phyloP scores from a whole-genome alignment of 768 basidiomycete genomes.

The Boletus reticulatus region DNA sequence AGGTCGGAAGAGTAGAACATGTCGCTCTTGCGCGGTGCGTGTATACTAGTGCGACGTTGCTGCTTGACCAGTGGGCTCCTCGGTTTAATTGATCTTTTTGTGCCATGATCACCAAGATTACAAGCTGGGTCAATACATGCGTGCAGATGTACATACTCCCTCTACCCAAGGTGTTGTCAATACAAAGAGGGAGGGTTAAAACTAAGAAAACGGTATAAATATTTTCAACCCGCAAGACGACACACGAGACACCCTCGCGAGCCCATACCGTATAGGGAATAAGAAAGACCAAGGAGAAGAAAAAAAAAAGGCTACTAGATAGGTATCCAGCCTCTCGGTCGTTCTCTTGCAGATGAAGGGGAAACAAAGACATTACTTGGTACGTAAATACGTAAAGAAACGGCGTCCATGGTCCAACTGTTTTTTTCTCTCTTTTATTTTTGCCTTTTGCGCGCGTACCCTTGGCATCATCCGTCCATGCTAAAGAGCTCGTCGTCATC shows the following conservation, averaged over 20 bases:
- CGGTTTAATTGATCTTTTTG: no score
- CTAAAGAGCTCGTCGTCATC: slow-evolving; percentile 70
- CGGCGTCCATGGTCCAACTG: slow-evolving; percentile 3
- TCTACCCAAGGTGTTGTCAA: slow-evolving; percentile 6
- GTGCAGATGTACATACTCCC: slow-evolving; percentile 13
- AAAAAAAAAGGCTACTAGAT: slow-evolving; percentile 25
- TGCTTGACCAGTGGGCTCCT: no score
- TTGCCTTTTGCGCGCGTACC: background rate
- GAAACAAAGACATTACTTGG: slow-evolving; percentile 22
- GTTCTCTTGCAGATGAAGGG: slow-evolving; percentile 23
- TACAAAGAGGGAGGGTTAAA: slow-evolving; percentile 9
- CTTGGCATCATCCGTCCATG: slow-evolving; percentile 52
- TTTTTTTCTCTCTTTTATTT: background rate
- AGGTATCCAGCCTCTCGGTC: slow-evolving; percentile 30
- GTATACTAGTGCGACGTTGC: background rate
- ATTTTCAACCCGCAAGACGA: slow-evolving; percentile 13
- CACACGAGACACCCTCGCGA: slow-evolving; percentile 2
- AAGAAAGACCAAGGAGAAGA: background rate
- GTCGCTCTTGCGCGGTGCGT: background rate
- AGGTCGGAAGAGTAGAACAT: slow-evolving; percentile 17
- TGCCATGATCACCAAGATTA: slow-evolving; percentile 17
- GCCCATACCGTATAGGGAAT: slow-evolving; percentile 9
- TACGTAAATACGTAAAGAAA: slow-evolving; percentile 25
- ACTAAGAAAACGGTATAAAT: slow-evolving; percentile 28
- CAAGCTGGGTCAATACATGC: slow-evolving; percentile 22